Evolutionary conservation across 2,329 filamentous ascomycete species (phyloP).

Genomic region (Byssoonygena ceratinophila): DNA sequence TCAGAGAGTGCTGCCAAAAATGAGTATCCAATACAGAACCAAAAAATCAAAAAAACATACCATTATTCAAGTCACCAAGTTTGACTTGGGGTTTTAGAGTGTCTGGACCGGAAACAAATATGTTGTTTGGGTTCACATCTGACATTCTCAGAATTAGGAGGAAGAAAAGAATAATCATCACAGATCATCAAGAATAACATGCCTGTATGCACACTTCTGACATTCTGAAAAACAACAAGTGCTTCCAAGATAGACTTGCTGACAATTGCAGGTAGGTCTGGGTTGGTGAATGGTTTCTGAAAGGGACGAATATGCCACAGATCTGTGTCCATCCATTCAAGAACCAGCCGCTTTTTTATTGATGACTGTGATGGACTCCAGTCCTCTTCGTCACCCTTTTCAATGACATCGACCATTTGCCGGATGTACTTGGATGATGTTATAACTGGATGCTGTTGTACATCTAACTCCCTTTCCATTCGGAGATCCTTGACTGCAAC

Average conservation of each 20-base stretch:
- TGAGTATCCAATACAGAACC: too few relatives aligned
- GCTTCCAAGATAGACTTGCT: constrained; percentile 13
- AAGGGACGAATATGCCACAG: constrained; percentile 12
- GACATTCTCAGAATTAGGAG: not conserved
- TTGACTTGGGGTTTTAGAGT: constrained; percentile 10
- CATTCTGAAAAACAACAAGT: constrained; percentile 11
- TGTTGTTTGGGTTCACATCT: constrained; percentile 16
- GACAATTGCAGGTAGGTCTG: constrained; percentile 14
- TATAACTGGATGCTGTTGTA: constrained; percentile 14
- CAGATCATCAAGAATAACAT: too few relatives aligned
- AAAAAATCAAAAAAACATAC: not conserved
- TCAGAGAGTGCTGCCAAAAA: constrained; percentile 4
- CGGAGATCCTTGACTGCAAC: constrained; percentile 13
- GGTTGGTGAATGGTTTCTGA: constrained; percentile 14
- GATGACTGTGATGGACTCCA: constrained; percentile 11
- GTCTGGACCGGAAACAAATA: constrained; percentile 12
- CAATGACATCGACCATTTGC: constrained; percentile 13
- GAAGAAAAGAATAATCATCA: too few relatives aligned
- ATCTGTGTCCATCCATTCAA: constrained; percentile 16
- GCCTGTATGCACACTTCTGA: constrained; percentile 14
- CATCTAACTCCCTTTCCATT: constrained; percentile 11
- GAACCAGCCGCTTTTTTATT: constrained; percentile 13
- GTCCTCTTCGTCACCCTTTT: constrained; percentile 13
- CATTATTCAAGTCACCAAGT: constrained; percentile 14
- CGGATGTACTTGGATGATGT: constrained; percentile 11